Conservation (phyloP, 306 rosid species). For the Hippophae rhamnoides region DNA sequence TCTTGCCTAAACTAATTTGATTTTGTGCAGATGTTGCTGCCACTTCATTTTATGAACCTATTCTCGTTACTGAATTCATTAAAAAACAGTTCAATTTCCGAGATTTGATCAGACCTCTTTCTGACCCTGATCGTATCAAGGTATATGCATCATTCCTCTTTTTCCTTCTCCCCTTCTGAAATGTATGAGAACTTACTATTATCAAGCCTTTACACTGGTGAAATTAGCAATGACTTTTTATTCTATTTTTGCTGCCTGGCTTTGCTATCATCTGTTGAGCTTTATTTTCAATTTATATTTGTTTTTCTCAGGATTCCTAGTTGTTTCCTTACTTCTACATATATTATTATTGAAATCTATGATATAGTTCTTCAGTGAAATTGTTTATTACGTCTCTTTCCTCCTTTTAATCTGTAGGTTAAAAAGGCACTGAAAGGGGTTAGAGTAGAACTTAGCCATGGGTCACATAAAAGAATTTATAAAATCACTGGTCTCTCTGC, state of each 20-base stretch:
- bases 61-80: conserved; percentile 36
- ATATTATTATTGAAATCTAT: not conserved
- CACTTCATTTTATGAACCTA: conserved; percentile 47
- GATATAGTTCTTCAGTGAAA: not conserved
- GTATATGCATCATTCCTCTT: conserved; percentile 20
- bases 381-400: not conserved
- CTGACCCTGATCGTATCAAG: conserved; percentile 51
- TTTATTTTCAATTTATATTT: no score
- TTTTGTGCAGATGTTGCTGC: conserved; percentile 61
- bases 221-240: no score
- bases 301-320: no score
- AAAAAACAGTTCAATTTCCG: conserved; percentile 17
- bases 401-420: conserved; percentile 25
- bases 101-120: conserved; percentile 25
- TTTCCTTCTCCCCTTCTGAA: not conserved
- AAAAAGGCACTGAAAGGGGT: conserved; percentile 41
- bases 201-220: no score
- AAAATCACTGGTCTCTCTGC: conserved; percentile 36
- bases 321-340: no score
- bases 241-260: no score
- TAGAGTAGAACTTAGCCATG: conserved; percentile 24
- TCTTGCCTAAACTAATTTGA: not conserved
- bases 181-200: not conserved
- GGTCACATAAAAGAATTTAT: conserved; percentile 13
- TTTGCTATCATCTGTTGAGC: no score